These are phyloP conservation scores for Emiliania huxleyi DNA, from an alignment of 78 protist species.

Conservation along the genomic window DNA sequence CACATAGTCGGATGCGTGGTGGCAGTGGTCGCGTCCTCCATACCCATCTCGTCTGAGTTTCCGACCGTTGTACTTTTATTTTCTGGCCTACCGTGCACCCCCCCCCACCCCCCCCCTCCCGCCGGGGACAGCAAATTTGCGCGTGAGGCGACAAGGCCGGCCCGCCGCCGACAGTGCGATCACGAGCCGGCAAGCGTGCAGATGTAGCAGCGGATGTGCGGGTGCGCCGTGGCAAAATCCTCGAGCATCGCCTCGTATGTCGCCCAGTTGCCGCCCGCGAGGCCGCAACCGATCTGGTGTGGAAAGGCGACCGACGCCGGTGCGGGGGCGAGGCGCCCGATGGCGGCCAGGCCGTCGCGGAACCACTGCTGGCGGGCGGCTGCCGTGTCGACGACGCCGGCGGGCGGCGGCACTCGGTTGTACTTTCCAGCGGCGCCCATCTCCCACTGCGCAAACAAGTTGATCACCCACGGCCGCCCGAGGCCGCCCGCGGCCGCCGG, in stretches of 20 bases:
- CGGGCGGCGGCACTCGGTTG: background rate
- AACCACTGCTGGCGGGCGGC: background rate
- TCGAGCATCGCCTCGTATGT: background rate
- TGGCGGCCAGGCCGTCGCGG: background rate
- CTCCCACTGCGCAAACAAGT: slow-evolving; percentile 22
- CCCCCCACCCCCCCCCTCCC: too few relatives aligned
- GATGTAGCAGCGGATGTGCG: too few relatives aligned
- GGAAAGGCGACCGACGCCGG: background rate
- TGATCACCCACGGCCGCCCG: background rate
- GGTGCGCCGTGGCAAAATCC: background rate
- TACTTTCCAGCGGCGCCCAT: slow-evolving; percentile 8
- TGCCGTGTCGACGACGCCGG: background rate
- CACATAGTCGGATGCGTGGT: too few relatives aligned
- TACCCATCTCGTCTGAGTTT: too few relatives aligned
- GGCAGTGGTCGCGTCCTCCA: too few relatives aligned
- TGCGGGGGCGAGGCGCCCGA: background rate
- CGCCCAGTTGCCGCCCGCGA: background rate
- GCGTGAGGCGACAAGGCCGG: too few relatives aligned
- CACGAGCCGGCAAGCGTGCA: too few relatives aligned
- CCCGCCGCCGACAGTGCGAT: too few relatives aligned
- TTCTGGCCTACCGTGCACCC: too few relatives aligned
- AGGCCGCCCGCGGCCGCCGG: background rate
- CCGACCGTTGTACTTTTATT: too few relatives aligned
- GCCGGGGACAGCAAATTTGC: too few relatives aligned
- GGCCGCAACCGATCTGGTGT: background rate